Conservation (phyloP, 2,329 filamentous ascomycete species). For the Cladosporium sp. region DNA sequence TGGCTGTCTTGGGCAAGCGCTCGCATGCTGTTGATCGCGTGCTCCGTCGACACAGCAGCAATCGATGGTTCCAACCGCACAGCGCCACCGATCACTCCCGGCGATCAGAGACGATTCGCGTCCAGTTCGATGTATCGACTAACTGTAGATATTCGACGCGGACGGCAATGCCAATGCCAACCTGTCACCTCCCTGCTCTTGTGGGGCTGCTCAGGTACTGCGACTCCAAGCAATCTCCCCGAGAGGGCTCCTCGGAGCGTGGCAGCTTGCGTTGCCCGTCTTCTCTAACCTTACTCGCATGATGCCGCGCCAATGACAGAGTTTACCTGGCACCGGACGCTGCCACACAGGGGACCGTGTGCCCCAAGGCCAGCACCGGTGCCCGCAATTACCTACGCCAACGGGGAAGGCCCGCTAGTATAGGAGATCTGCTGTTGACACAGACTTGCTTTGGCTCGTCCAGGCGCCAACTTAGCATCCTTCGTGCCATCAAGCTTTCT, state of each 20-base stretch:
- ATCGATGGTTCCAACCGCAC: not conserved
- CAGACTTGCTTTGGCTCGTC: not conserved
- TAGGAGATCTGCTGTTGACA: not conserved
- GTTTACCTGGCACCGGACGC: not conserved
- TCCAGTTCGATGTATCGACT: too few relatives aligned
- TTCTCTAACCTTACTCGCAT: not conserved
- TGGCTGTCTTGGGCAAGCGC: not conserved
- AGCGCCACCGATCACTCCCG: not conserved
- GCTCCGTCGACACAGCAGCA: not conserved
- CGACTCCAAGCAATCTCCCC: not conserved
- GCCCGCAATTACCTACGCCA: not conserved
- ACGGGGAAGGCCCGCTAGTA: not conserved
- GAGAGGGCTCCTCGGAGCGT: too few relatives aligned
- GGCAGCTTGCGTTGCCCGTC: not conserved
- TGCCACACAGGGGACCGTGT: not conserved
- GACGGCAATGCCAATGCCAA: not conserved
- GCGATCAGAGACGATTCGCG: not conserved
- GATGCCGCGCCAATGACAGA: not conserved
- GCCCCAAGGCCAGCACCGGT: not conserved
- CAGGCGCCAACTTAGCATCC: not conserved
- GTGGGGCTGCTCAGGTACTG: not conserved
- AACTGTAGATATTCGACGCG: too few relatives aligned
- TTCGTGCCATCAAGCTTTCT: not conserved
- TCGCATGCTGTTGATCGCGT: slow-evolving; percentile 1
- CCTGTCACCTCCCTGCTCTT: not conserved